phyloP scores from a whole-genome alignment of 2,329 filamentous ascomycete species.

The Neoscytalidium dimidiatum region DNA sequence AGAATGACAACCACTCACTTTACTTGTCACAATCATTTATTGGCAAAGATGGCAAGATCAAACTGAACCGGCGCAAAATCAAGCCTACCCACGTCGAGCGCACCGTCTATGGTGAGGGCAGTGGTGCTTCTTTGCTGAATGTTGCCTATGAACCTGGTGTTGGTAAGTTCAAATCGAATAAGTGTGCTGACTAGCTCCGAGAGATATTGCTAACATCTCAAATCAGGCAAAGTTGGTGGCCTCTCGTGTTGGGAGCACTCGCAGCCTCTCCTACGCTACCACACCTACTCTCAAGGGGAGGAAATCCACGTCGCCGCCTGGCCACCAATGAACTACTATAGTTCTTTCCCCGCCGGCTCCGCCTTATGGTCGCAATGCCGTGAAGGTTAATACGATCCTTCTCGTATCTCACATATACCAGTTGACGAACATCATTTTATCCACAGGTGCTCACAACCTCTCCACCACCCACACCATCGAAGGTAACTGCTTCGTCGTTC shows the following conservation, averaged over 20 bases:
- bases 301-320: conserved; percentile 45
- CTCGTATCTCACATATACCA: background rate
- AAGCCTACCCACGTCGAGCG: conserved; percentile 49
- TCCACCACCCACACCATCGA: conserved; percentile 61
- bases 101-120: conserved; percentile 45
- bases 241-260: conserved; percentile 46
- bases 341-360: background rate
- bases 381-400: background rate
- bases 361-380: background rate
- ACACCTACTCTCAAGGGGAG: conserved; percentile 41
- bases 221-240: conserved; percentile 35
- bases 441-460: conserved; percentile 43
- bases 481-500: conserved; percentile 56
- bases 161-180: background rate
- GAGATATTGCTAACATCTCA: background rate
- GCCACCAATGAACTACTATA: conserved; percentile 38
- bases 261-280: conserved; percentile 45
- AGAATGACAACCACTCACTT: conserved; percentile 40
- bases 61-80: conserved; percentile 43
- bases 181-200: no score
- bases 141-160: conserved; percentile 33
- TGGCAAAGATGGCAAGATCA: conserved; percentile 32
- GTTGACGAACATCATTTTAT: background rate
- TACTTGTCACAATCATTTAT: conserved; percentile 46
- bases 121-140: conserved; percentile 35